Base-by-base conservation (phyloP, 2,329 filamentous ascomycete genomes). In the Curvularia sp. region DNA sequence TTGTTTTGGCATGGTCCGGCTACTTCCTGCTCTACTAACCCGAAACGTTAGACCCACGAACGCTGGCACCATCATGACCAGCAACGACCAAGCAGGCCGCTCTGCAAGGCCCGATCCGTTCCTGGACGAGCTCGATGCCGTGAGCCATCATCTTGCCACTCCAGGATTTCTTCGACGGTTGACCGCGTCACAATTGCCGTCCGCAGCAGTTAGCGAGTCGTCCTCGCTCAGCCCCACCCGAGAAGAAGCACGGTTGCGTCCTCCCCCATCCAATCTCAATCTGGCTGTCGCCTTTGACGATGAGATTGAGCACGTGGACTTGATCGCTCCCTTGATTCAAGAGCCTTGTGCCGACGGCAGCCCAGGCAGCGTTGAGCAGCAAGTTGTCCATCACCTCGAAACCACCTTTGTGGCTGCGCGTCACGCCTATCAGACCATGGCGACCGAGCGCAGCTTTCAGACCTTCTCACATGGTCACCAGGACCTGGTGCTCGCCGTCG, bases 401-500 rank as follows among this genome's bases (percentile, higher is more conserved):
- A 53, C 65, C 18, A 56, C 59, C 36, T 74, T 77, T 57, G 28
- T 76, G 34, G 60, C 53, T 28, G 73, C 73, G 52, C 71, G 62
- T 51, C 58, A 60, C 53, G 71, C 70, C 34, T 76, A 71, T 57
- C 65, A 65, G 21, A 69, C 67, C 13, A 78, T 78, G 76, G 71
- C 72, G n/a, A 60, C 74, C 47, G 70, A 73, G 32, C 72, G 69
- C 65, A 70, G 68, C 66, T 81, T 82, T 59, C 78, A 80, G 61
- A 86, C 90, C 67, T 85, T 92, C 69, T 85, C 88, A 60, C 88
- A 92, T 75, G 89, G 89, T 67, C 90, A 93, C 78, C 86, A 87
- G 70, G 91, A 96, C 75, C 84, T 95, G 43, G 90, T 96, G 50
- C 88, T 93, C 64, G 89, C 92, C 54, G 88, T 94, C 60, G 89